Conservation (phyloP, 176 grass and related monocot genomes). For the Eleusine coracana region DNA sequence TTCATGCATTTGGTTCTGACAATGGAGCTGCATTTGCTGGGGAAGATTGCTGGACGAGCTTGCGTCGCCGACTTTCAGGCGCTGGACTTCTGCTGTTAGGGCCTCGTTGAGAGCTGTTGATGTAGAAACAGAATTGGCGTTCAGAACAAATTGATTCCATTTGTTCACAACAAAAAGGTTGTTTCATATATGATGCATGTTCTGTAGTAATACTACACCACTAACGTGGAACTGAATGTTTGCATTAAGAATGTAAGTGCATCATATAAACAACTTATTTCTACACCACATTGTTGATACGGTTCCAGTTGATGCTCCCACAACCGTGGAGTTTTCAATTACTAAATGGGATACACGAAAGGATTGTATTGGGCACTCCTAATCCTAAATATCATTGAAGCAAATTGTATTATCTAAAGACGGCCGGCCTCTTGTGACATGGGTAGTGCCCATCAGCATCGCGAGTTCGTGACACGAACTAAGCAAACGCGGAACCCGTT, state of each 20-base stretch:
- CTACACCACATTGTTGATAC: not conserved
- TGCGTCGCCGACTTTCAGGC: constrained; percentile 70
- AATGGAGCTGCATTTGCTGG: constrained; percentile 58
- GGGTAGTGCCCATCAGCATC: constrained; percentile 38
- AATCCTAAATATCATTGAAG: not conserved
- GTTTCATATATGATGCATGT: not conserved
- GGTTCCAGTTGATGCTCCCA: constrained; percentile 9
- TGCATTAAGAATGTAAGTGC: not conserved
- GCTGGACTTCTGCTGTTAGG: constrained; percentile 78
- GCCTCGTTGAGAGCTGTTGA: constrained; percentile 85
- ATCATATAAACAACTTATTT: not conserved
- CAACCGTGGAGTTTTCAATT: constrained; percentile 26
- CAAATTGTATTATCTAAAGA: constrained; percentile 31
- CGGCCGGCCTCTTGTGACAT: constrained; percentile 48
- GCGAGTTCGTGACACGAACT: constrained; percentile 46
- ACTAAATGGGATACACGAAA: not conserved
- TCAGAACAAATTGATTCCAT: not conserved
- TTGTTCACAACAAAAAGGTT: not conserved
- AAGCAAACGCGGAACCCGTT: constrained; percentile 18
- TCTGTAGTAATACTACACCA: not conserved
- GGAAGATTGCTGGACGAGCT: constrained; percentile 49
- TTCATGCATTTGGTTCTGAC: constrained; percentile 64
- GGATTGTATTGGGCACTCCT: not conserved
- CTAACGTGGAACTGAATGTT: not conserved
- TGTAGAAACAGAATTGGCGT: not conserved